phyloP scores from a whole-genome alignment of 805 yeast genomes.

The Monosporozyma aquatica region DNA sequence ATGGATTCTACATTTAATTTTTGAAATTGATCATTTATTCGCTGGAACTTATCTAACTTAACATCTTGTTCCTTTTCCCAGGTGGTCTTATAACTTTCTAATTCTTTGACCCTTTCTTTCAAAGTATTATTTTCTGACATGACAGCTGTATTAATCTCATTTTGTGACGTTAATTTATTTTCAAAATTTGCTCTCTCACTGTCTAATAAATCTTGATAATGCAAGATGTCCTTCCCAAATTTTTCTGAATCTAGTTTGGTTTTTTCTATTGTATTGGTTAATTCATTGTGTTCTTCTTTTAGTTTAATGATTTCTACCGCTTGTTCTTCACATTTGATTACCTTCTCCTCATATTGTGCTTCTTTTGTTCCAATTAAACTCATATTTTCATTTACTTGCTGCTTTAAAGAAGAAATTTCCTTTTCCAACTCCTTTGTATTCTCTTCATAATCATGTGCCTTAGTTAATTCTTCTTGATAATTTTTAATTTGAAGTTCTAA shows the following conservation, averaged over 20 bases:
- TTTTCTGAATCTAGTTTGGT: neutral
- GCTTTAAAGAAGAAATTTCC: constrained; percentile 14
- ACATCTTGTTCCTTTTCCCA: constrained; percentile 14
- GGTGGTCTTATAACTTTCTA: constrained; percentile 15
- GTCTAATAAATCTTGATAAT: constrained; percentile 9
- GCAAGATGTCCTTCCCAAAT: constrained; percentile 1
- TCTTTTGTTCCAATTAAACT: constrained; percentile 20
- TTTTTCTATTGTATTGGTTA: neutral
- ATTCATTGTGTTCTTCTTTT: constrained; percentile 6
- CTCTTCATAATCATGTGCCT: constrained; percentile 12
- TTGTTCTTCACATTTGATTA: constrained; percentile 6
- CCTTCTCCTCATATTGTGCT: constrained; percentile 19
- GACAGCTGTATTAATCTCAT: constrained; percentile 27
- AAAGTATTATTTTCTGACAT: constrained; percentile 24
- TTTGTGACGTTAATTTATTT: constrained; percentile 31
- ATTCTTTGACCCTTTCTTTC: constrained; percentile 14
- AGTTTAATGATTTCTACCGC: constrained; percentile 9
- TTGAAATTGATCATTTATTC: constrained; percentile 26
- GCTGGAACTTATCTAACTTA: constrained; percentile 14
- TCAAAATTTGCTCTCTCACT: constrained; percentile 24
- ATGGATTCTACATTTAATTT: constrained; percentile 24
- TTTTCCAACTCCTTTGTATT: constrained; percentile 15
- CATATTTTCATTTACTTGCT: constrained; percentile 21
- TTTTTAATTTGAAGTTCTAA: neutral
- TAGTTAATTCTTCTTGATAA: constrained; percentile 10